These are phyloP conservation scores for Isabelozyma rhagii DNA, from an alignment of 805 yeast species.

Conservation along the genomic window DNA sequence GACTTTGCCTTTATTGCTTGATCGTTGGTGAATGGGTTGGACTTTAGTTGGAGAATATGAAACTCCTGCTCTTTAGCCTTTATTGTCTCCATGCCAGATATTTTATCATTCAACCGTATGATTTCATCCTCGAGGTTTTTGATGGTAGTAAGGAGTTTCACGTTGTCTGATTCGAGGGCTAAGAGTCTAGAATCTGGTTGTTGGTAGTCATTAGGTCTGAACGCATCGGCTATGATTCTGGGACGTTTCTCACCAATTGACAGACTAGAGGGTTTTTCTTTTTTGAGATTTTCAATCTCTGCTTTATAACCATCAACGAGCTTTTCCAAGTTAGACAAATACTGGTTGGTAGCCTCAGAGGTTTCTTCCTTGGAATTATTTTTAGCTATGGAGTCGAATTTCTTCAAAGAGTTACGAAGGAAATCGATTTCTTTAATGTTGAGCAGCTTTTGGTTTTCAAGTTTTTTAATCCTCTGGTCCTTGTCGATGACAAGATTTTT, in stretches of 20 bases:
- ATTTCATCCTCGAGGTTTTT: conserved; percentile 35
- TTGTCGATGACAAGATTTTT: conserved; percentile 5
- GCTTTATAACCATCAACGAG: conserved; percentile 55
- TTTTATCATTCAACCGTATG: conserved; percentile 32
- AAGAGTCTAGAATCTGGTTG: conserved; percentile 8
- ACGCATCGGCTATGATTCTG: conserved; percentile 15
- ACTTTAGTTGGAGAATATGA: conserved; percentile 58
- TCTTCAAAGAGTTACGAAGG: conserved; percentile 54
- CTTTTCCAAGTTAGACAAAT: conserved; percentile 39
- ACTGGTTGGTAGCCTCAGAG: conserved; percentile 29
- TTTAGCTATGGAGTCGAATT: conserved; percentile 32
- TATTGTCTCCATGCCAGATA: conserved; percentile 20
- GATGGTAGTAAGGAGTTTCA: conserved; percentile 32
- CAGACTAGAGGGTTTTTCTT: conserved; percentile 11
- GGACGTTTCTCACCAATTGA: conserved; percentile 22
- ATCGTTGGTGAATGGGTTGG: conserved; percentile 61
- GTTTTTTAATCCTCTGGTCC: conserved; percentile 25
- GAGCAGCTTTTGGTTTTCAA: conserved; percentile 50
- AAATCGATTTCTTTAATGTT: conserved; percentile 59
- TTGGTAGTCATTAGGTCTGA: conserved; percentile 6
- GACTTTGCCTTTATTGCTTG: conserved; percentile 57
- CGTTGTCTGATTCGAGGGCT: conserved; percentile 39
- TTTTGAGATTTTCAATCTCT: conserved; percentile 45
- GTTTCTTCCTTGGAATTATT: conserved; percentile 20
- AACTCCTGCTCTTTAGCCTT: conserved; percentile 19